Evolutionary conservation across 2,329 filamentous ascomycete species (phyloP), one percentile per base, ranked within the genome.

Genomic region (Aspergillus hiratsukae): DNA sequence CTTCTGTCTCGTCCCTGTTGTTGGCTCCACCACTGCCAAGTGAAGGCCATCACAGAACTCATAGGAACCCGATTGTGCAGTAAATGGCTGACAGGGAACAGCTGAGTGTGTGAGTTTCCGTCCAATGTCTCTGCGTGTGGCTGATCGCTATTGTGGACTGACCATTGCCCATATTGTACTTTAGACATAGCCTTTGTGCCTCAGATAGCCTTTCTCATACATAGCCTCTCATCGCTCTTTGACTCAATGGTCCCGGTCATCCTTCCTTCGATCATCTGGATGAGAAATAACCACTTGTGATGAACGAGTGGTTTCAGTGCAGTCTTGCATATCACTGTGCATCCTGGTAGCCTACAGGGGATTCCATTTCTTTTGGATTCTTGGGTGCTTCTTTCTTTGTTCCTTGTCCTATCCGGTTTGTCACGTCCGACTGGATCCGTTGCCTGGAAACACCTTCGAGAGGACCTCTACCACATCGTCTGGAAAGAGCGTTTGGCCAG

Each of bases 31-130:
- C 61, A 60, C 61, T 53, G 56, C 55, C 52, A 58, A 57, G 43
- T 61, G 58, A 53, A 54, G 21, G 51, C 54, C 57, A 59, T 63
- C 51, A 53, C 46, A 51, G 50, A 49, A 61, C 54, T 58, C 41
- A 41, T 11, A 21, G 45, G 28, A 17, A 27, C 27, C 48, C 50
- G 57, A 61, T 61, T 57, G 54, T 61, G 59, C 55, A 57, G 54
- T 62, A 52, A 55, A 63, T 62, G 64, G 65, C 56, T 61, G 52
- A 61, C 55, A 58, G 61, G 63, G 62, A 60, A 40, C 57, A 55
- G 53, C 58, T 56, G 58, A 56, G 54, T 66, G 68, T 70, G 69
- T 71, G 54, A 66, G 69, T 69, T 53, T 37, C 43, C 21, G 19
- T 46, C 40, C 54, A 48, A 48, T 53, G 49, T 48, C 28, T 55